Conservation (phyloP, 345 rosid species). For the Eutrema heterophyllum region DNA sequence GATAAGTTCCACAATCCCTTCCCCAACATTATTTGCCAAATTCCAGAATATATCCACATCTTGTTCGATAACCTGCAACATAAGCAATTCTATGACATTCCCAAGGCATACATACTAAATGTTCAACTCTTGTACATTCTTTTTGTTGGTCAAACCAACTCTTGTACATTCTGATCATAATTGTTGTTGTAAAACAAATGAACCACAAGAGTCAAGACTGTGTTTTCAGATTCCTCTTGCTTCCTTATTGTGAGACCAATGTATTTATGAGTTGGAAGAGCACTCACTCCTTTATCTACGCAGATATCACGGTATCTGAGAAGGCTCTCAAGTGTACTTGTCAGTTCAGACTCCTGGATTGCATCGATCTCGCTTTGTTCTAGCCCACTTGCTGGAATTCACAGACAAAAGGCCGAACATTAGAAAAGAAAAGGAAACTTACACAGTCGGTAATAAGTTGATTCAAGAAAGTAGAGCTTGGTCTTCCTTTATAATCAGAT, state of each 20-base stretch:
- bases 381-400: conserved; percentile 22
- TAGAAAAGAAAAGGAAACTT: not conserved
- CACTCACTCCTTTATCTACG: conserved; percentile 24
- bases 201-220: not conserved
- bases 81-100: not conserved
- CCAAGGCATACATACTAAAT: not conserved
- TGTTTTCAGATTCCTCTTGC: not conserved
- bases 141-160: not conserved
- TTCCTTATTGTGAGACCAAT: not conserved
- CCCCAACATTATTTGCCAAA: conserved; percentile 40
- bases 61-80: conserved; percentile 38
- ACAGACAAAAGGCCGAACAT: conserved; percentile 6
- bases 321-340: conserved; percentile 16
- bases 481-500: not conserved
- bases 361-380: conserved; percentile 29
- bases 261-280: not conserved
- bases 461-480: not conserved
- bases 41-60: conserved; percentile 32
- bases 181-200: not conserved
- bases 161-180: not conserved
- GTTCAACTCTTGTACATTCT: not conserved
- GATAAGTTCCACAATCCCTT: conserved; percentile 63
- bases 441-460: not conserved
- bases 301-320: conserved; percentile 29
- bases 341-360: conserved; percentile 19